A percentile compares a stretch with the other conserved stretches of the same genome.
Conservation (phyloP, 805 yeast genomes). For the Yarrowia sp. region DNA sequence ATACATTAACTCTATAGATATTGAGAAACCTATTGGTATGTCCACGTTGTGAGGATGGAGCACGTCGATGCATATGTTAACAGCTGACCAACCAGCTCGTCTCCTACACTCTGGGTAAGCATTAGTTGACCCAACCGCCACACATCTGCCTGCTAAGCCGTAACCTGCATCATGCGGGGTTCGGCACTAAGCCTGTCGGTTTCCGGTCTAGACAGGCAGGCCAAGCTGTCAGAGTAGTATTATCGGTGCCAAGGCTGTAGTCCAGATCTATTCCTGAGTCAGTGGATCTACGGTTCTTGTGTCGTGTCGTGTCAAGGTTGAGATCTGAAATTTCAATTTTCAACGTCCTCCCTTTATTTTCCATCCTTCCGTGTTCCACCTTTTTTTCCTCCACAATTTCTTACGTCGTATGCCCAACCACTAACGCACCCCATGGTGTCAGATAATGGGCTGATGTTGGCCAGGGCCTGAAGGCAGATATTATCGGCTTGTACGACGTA, state of each 20-base stretch:
- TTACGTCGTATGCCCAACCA: neutral
- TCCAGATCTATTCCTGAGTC: neutral
- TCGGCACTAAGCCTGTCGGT: neutral
- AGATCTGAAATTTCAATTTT: too few relatives aligned
- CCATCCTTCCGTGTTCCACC: too few relatives aligned
- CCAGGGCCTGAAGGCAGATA: neutral
- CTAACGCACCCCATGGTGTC: neutral
- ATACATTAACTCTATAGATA: too few relatives aligned
- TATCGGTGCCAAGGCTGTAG: neutral
- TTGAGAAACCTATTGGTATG: too few relatives aligned
- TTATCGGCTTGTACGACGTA: neutral
- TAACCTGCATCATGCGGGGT: conserved; percentile 4
- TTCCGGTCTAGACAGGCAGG: neutral
- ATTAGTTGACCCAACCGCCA: neutral
- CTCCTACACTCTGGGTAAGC: neutral
- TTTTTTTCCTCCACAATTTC: too few relatives aligned
- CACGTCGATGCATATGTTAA: too few relatives aligned
- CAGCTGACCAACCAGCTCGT: too few relatives aligned
- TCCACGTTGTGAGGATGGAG: too few relatives aligned
- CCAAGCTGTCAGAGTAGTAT: neutral
- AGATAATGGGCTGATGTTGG: neutral
- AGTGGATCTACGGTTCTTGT: too few relatives aligned
- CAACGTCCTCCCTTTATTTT: too few relatives aligned
- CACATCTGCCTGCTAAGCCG: too few relatives aligned
- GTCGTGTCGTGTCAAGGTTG: too few relatives aligned